Conservation (phyloP, 257 asterid species). For the Jasminum sambac region DNA sequence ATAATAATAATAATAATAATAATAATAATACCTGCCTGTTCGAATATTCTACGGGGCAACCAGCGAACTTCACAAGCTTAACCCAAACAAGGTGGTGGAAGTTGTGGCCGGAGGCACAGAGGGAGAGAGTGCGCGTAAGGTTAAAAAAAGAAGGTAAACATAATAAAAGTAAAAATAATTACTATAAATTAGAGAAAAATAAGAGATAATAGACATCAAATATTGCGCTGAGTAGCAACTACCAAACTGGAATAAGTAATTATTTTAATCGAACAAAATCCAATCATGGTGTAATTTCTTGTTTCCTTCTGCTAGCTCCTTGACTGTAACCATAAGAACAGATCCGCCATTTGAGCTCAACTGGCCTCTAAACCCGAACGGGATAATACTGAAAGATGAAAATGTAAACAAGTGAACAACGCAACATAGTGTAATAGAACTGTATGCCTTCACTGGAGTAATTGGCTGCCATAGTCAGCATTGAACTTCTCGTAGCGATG, state of each 20-base stretch:
- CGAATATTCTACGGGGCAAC: too few relatives aligned
- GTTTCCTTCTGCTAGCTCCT: not conserved
- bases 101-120: too few relatives aligned
- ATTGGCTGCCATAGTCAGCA: slow-evolving; percentile 89
- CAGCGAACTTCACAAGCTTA: too few relatives aligned
- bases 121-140: too few relatives aligned
- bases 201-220: too few relatives aligned
- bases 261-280: not conserved
- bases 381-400: not conserved
- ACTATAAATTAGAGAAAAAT: too few relatives aligned
- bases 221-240: too few relatives aligned
- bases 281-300: not conserved
- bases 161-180: too few relatives aligned
- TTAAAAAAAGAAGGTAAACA: too few relatives aligned
- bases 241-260: not conserved
- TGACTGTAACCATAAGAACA: not conserved
- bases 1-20: too few relatives aligned
- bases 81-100: too few relatives aligned
- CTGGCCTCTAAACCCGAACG: not conserved
- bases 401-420: not conserved
- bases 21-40: too few relatives aligned
- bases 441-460: slow-evolving; percentile 67
- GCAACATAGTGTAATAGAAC: not conserved
- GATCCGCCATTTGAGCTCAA: not conserved
- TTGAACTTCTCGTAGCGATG: slow-evolving; percentile 82